A percentile compares a stretch with the other conserved stretches of the same genome.
Conservation (phyloP, 2,329 filamentous ascomycete species). For the Ophiostoma australiae region DNA sequence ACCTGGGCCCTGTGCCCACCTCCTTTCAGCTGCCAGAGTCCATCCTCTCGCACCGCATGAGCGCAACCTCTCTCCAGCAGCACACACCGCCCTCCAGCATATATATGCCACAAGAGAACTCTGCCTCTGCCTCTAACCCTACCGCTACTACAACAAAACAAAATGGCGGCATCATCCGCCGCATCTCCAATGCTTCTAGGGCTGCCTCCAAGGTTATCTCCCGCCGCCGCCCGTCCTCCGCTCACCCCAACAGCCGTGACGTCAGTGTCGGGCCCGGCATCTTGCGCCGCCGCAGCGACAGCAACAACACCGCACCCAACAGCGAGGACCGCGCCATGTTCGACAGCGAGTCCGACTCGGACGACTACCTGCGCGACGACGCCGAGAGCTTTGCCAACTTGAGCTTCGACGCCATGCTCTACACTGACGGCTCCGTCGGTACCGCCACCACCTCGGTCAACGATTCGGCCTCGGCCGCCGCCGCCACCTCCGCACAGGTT, state of each 20-base stretch:
- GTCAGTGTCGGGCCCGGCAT: constrained; percentile 86
- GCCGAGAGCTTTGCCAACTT: constrained; percentile 31
- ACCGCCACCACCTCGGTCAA: constrained; percentile 44
- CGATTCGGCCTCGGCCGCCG: constrained; percentile 31
- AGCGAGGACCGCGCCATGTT: constrained; percentile 30
- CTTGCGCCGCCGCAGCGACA: constrained; percentile 78
- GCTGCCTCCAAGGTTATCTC: constrained; percentile 61
- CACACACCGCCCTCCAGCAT: constrained; percentile 15
- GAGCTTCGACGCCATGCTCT: constrained; percentile 26
- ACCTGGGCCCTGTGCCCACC: constrained; percentile 47
- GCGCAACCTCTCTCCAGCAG: constrained; percentile 60
- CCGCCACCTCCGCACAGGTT: constrained; percentile 35
- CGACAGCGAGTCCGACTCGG: constrained; percentile 54
- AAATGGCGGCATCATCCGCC: constrained; percentile 61
- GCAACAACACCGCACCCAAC: constrained; percentile 65
- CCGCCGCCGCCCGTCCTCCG: constrained; percentile 71
- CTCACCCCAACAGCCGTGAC: constrained; percentile 71
- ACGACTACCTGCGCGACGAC: constrained; percentile 49
- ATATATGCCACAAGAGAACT: not conserved
- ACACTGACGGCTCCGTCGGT: constrained; percentile 28
- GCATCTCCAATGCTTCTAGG: constrained; percentile 67
- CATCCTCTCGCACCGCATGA: constrained; percentile 56
- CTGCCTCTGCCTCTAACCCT: not conserved
- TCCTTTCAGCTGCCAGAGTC: constrained; percentile 70
- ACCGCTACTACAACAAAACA: constrained; percentile 38